Percentiles rank a stretch among this genome's conserved stretches.
Conservation (phyloP, 495 filamentous ascomycete genomes). For the Trichoderma virens region DNA sequence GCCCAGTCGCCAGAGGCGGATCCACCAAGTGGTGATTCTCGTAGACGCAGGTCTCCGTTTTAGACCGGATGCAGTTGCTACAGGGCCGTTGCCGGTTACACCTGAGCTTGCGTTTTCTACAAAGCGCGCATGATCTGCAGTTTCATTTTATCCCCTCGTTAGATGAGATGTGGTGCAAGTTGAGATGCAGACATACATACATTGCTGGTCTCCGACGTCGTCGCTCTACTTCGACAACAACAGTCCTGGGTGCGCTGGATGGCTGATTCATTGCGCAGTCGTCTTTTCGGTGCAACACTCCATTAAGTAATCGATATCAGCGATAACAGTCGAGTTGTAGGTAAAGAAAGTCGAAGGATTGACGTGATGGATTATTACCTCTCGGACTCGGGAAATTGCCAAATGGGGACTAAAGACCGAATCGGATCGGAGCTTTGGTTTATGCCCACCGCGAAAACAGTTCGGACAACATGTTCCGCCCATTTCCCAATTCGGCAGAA, state of each 20-base stretch:
- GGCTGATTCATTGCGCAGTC: not conserved
- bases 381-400: not conserved
- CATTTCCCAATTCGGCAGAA: not conserved
- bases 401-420: not conserved
- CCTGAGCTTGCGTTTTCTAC: constrained; percentile 47
- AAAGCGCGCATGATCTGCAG: constrained; percentile 37
- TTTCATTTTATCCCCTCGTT: not conserved
- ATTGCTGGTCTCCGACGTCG: not conserved
- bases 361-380: no score
- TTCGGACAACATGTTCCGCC: not conserved
- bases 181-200: not conserved
- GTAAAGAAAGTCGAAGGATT: not conserved
- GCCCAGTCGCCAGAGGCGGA: constrained; percentile 11
- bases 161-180: not conserved
- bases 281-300: not conserved
- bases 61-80: constrained; percentile 40
- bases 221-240: not conserved
- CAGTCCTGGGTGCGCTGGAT: not conserved
- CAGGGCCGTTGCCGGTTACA: constrained; percentile 47
- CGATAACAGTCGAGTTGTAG: not conserved
- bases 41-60: constrained; percentile 38
- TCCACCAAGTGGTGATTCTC: constrained; percentile 23
- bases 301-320: not conserved
- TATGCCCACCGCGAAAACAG: not conserved
- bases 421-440: not conserved